Conservation (phyloP, 352 stramenopile genomes). For the Globisporangium cystogenes region DNA sequence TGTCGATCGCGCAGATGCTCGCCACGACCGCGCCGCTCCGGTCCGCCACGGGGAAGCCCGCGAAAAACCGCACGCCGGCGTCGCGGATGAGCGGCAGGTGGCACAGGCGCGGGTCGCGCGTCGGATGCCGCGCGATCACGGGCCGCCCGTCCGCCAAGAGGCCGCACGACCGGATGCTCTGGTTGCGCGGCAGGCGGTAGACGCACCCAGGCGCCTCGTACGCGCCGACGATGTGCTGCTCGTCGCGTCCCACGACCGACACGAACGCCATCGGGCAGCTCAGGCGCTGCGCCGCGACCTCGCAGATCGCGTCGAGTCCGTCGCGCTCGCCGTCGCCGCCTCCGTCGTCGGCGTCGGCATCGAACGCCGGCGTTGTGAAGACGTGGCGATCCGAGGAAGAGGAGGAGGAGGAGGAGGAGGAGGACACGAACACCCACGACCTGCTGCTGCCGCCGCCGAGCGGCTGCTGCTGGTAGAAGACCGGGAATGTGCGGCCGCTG, state of each 20-base stretch:
- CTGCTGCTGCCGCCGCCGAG: conserved; percentile 16
- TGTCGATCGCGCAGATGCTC: conserved; percentile 37
- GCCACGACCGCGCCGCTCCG: conserved; percentile 19
- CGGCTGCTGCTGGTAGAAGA: conserved; percentile 5
- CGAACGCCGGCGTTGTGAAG: background rate
- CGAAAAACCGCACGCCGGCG: conserved; percentile 41
- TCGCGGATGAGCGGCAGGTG: conserved; percentile 33
- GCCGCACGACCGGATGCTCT: conserved; percentile 12
- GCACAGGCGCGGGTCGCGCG: conserved; percentile 26
- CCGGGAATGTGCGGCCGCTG: conserved; percentile 5
- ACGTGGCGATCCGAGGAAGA: background rate
- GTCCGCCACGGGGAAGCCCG: conserved; percentile 42
- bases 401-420: background rate
- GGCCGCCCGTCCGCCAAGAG: conserved; percentile 14
- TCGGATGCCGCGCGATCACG: conserved; percentile 38
- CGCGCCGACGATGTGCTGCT: conserved; percentile 31
- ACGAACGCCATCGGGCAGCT: conserved; percentile 43
- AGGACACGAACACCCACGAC: conserved; percentile 16
- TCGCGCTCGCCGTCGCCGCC: conserved; percentile 6
- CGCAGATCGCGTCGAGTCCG: conserved; percentile 52
- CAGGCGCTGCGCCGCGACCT: conserved; percentile 41
- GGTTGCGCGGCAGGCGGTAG: conserved; percentile 12
- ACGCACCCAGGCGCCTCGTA: conserved; percentile 15
- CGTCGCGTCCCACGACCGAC: conserved; percentile 17
- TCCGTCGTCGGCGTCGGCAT: conserved; percentile 19